These are phyloP conservation scores for Karstenula rhodostoma DNA, from an alignment of 2,329 filamentous ascomycete genomes.

Conservation along the genomic window DNA sequence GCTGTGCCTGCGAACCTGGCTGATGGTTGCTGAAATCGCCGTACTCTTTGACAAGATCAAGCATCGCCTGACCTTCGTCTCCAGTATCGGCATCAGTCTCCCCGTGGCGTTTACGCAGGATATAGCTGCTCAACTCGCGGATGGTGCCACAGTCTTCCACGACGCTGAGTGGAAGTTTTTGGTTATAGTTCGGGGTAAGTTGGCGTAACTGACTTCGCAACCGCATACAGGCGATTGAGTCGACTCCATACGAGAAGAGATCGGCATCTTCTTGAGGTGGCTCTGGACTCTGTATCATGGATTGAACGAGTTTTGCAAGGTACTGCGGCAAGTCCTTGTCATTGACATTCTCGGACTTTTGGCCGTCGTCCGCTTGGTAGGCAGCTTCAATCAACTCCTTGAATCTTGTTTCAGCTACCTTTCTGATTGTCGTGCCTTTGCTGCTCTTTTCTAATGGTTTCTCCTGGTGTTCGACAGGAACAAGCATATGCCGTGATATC, in stretches of 20 bases:
- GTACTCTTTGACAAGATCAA: conserved; percentile 58
- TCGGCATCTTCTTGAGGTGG: conserved; percentile 54
- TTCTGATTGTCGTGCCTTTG: conserved; percentile 67
- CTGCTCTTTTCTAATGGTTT: conserved; percentile 65
- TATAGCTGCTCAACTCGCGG: conserved; percentile 48
- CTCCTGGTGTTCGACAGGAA: conserved; percentile 52
- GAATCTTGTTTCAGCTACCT: conserved; percentile 61
- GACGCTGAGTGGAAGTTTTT: conserved; percentile 62
- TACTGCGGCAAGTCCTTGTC: conserved; percentile 40
- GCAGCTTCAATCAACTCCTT: conserved; percentile 55
- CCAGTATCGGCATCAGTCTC: conserved; percentile 38
- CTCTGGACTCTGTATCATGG: conserved; percentile 31
- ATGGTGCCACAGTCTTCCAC: conserved; percentile 68
- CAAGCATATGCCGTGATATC: conserved; percentile 60
- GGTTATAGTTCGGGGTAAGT: conserved; percentile 45
- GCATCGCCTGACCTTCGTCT: conserved; percentile 54
- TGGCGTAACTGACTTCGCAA: conserved; percentile 53
- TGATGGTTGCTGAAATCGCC: conserved; percentile 50
- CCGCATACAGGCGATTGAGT: conserved; percentile 66
- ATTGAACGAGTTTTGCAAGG: conserved; percentile 29
- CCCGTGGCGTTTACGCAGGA: conserved; percentile 52
- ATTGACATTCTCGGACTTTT: conserved; percentile 23
- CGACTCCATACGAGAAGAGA: conserved; percentile 66
- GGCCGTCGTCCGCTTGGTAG: conserved; percentile 49
- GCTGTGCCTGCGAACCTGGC: conserved; percentile 1